phyloP scores from a whole-genome alignment of 2,329 filamentous ascomycete species.

The Paradendryphiella salina region DNA sequence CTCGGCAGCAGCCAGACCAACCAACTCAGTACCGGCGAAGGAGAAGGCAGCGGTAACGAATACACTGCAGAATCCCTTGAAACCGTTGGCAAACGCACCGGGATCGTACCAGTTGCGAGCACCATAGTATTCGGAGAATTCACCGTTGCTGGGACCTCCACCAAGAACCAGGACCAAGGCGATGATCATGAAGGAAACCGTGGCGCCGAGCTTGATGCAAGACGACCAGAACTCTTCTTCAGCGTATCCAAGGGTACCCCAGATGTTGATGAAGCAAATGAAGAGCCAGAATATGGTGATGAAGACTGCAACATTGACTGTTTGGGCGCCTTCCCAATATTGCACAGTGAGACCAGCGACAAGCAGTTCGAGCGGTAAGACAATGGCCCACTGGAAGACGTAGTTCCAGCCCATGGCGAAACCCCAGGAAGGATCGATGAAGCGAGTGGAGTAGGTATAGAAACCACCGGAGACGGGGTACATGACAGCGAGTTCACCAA shows the following conservation, averaged over 20 bases:
- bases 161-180: constrained; percentile 60
- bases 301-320: constrained; percentile 38
- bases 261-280: constrained; percentile 46
- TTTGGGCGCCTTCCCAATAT: constrained; percentile 38
- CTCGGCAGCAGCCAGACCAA: constrained; percentile 63
- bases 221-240: constrained; percentile 49
- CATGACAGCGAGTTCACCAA: constrained; percentile 60
- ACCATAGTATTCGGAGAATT: constrained; percentile 59
- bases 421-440: constrained; percentile 54
- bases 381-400: constrained; percentile 45
- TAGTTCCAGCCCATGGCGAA: constrained; percentile 47
- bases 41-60: constrained; percentile 67
- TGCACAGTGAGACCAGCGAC: constrained; percentile 46
- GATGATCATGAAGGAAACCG: constrained; percentile 50
- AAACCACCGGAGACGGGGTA: constrained; percentile 60
- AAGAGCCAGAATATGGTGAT: constrained; percentile 47
- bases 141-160: constrained; percentile 56
- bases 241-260: constrained; percentile 48
- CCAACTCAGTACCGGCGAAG: constrained; percentile 65
- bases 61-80: constrained; percentile 66
- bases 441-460: constrained; percentile 56
- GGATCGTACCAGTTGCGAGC: constrained; percentile 63
- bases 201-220: constrained; percentile 42
- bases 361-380: constrained; percentile 47
- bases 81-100: constrained; percentile 59